phyloP scores from a whole-genome alignment of 257 asterid species.

The Cruciata laevipes region DNA sequence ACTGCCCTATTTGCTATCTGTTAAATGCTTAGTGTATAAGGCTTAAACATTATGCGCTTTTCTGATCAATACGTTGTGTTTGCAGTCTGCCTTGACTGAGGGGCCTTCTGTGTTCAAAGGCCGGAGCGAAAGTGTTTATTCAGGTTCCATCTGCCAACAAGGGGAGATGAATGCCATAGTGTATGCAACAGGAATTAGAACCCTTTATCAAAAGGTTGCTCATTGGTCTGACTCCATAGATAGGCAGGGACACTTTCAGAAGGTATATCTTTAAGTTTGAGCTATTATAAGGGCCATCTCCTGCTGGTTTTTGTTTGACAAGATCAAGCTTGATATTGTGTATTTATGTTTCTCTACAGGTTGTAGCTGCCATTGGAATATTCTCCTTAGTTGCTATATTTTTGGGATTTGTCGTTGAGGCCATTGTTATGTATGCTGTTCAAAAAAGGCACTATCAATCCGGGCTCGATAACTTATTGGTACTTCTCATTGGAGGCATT shows the following conservation, averaged over 20 bases:
- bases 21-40: not conserved
- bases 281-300: not conserved
- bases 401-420: conserved; percentile 51
- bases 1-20: conserved; percentile 8
- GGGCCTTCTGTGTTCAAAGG: conserved; percentile 58
- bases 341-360: conserved; percentile 25
- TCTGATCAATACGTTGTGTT: not conserved
- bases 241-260: conserved; percentile 34
- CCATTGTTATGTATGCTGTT: conserved; percentile 67
- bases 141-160: conserved; percentile 88
- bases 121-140: conserved; percentile 54
- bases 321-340: not conserved
- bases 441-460: conserved; percentile 56
- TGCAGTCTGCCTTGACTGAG: conserved; percentile 74
- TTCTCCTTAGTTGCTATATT: conserved; percentile 71
- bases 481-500: conserved; percentile 77
- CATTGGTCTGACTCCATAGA: conserved; percentile 77
- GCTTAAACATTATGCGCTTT: not conserved
- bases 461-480: conserved; percentile 67
- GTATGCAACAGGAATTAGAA: conserved; percentile 74
- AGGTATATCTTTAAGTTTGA: conserved; percentile 28
- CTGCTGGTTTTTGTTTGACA: not conserved
- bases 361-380: conserved; percentile 71
- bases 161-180: conserved; percentile 84
- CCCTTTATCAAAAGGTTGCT: conserved; percentile 84